phyloP scores from a whole-genome alignment of 75 land plant species.

The Selaginella tamariscina region DNA sequence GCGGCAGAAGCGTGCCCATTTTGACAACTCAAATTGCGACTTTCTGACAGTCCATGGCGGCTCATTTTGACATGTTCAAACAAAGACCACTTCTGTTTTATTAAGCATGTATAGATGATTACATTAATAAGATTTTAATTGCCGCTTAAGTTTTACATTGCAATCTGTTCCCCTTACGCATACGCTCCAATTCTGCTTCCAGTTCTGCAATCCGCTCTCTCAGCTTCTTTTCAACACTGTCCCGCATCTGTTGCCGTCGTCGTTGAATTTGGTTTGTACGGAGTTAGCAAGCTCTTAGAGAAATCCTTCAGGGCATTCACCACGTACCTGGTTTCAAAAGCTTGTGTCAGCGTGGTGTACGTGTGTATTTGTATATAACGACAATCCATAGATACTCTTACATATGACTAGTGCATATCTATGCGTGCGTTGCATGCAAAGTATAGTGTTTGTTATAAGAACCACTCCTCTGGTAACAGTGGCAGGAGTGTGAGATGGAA shows the following conservation, averaged over 20 bases:
- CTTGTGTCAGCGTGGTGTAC: too few species aligned
- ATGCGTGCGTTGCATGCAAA: too few species aligned
- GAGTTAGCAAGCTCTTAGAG: conserved; percentile 38
- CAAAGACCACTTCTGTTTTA: too few species aligned
- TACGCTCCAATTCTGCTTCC: conserved; percentile 50
- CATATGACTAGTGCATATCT: too few species aligned
- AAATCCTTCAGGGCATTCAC: conserved; percentile 59
- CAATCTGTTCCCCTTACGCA: conserved; percentile 53
- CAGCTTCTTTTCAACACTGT: conserved; percentile 36
- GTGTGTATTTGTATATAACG: too few species aligned
- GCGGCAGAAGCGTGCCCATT: background rate
- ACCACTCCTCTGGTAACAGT: conserved; percentile 85
- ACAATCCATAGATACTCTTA: too few species aligned
- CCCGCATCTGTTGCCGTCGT: background rate
- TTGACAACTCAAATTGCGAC: background rate
- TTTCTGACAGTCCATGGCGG: background rate
- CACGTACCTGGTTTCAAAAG: conserved; percentile 89
- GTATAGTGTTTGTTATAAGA: conserved; percentile 11
- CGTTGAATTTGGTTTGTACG: conserved; percentile 35
- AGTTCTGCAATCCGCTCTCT: conserved; percentile 35
- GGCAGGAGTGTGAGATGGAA: conserved; percentile 81
- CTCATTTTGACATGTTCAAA: too few species aligned
- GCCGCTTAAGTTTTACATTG: background rate
- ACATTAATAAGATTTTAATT: background rate
- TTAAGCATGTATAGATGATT: background rate